Base-by-base conservation (phyloP, 345 rosid genomes). In the Brassica nigra region DNA sequence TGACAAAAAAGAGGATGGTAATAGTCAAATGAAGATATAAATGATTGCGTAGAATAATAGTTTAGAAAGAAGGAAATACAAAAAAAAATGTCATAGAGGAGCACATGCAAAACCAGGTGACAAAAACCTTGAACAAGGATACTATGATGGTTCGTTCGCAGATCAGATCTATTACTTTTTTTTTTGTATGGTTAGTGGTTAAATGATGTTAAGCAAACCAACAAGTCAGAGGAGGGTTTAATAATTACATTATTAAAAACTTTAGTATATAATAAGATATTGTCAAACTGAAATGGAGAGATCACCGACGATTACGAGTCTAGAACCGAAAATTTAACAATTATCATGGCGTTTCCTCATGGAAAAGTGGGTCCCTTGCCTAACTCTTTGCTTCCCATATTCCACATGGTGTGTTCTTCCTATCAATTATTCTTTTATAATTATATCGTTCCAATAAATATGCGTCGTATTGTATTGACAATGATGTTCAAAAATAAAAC, bases 251-350 rank as follows among this genome's bases (percentile, higher is more conserved):
- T 61, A 11, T 10, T 28, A 5, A 27, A 27, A 27, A 59, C 31
- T 23, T 9, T 3, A 59, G n/a, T 23, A 23, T 23, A 23, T 7
- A 2, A 2, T 8, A 8, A 8, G 8, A 70, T 16, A 1, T 54
- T 18, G 66, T 78, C 68, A 78, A 79, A 66, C 66, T 62, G 82
- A 79, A 62, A 74, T 68, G 59, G 84, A 75, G 84, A 80, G 85
- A 80, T 75, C 86, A 89, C 86, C 86, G 87, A 89, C 84, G 87
- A 78, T 76, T 77, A 77, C 16, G 80, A 70, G 55, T 59, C 28
- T 39, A 73, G 73, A 72, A 79, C 64, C 75, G 71, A 84, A 82
- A 80, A n/a, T 52, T 62, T 66, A 42, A 68, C 29, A 44, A 83
- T 75, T 69, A 14, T n/a, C 5, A 70, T 55, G 67, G 70, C 20